Percentiles rank a stretch among this genome's conserved stretches.
Evolutionary conservation across 176 grass and related monocot species (phyloP).

Genomic region (Eleusine coracana): DNA sequence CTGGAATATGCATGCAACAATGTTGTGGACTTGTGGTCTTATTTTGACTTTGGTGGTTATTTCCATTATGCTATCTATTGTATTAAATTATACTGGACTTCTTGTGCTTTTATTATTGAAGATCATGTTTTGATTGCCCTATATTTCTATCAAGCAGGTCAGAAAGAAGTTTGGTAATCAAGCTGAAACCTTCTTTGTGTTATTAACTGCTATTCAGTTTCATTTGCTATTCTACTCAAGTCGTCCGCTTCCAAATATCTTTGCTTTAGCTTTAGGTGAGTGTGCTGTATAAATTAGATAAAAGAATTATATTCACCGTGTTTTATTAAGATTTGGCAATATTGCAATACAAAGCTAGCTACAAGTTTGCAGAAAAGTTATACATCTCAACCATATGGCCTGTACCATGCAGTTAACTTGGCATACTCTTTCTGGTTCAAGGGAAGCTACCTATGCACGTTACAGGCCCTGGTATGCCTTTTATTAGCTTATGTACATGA

Average conservation of each 20-base stretch:
- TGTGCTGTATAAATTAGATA: background rate
- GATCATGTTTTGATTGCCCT: constrained; percentile 9
- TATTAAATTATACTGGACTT: background rate
- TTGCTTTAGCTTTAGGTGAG: constrained; percentile 92
- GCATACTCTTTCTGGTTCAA: constrained; percentile 96
- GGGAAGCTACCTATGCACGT: constrained; percentile 58
- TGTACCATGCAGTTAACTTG: constrained; percentile 70
- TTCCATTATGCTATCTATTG: background rate
- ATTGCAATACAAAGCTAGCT: background rate
- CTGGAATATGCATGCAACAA: background rate
- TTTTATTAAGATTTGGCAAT: background rate
- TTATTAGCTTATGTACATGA: background rate
- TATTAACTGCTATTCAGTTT: constrained; percentile 84
- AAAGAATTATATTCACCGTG: background rate
- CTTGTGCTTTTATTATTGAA: background rate
- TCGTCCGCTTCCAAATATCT: constrained; percentile 91
- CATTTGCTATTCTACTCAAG: constrained; percentile 91
- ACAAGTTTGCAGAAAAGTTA: background rate
- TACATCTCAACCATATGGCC: constrained; percentile 34
- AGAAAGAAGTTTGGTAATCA: constrained; percentile 77
- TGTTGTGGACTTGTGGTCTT: constrained; percentile 2
- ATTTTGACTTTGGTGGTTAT: constrained; percentile 11
- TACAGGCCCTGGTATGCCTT: constrained; percentile 72
- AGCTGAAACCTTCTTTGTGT: constrained; percentile 77
- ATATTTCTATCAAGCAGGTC: constrained; percentile 57